phyloP scores from a whole-genome alignment of 106 monocot genomes.

The Apostasia ramifera region DNA sequence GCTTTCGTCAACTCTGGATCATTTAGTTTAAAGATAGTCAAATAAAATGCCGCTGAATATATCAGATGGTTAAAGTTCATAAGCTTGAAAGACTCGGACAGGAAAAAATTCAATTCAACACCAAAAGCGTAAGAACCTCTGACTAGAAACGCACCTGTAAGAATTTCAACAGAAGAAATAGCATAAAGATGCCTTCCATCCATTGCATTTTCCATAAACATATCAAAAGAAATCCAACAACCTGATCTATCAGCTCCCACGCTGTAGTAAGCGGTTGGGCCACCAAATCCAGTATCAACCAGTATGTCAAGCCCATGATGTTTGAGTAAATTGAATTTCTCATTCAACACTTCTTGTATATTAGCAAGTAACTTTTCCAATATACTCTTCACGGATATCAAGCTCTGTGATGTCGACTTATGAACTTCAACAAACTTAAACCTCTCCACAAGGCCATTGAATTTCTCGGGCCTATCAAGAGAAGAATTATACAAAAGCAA shows the following conservation, averaged over 20 bases:
- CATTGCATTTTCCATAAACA: constrained; percentile 83
- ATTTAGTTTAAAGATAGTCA: not conserved
- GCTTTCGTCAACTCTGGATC: constrained; percentile 62
- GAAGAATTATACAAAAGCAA: not conserved
- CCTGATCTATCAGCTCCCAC: constrained; percentile 34
- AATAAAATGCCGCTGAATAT: not conserved
- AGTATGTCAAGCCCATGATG: constrained; percentile 45
- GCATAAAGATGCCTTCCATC: constrained; percentile 74
- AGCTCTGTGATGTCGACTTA: constrained; percentile 29
- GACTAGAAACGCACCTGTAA: constrained; percentile 44
- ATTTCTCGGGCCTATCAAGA: constrained; percentile 50
- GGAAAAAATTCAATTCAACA: too few species aligned
- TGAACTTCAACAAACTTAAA: constrained; percentile 49
- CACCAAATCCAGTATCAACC: constrained; percentile 26
- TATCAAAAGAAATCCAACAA: constrained; percentile 82
- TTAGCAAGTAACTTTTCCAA: constrained; percentile 43
- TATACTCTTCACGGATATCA: constrained; percentile 21
- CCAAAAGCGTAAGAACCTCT: not conserved
- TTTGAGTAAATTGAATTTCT: constrained; percentile 22
- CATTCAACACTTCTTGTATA: constrained; percentile 29
- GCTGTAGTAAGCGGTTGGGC: constrained; percentile 19
- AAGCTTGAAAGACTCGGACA: too few species aligned
- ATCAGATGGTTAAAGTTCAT: too few species aligned
- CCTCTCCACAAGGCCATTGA: constrained; percentile 62
- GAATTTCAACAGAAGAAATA: constrained; percentile 63